These are phyloP conservation scores for Pouteria glomerata DNA, from an alignment of 148 eudicot genomes.

Conservation along the genomic window DNA sequence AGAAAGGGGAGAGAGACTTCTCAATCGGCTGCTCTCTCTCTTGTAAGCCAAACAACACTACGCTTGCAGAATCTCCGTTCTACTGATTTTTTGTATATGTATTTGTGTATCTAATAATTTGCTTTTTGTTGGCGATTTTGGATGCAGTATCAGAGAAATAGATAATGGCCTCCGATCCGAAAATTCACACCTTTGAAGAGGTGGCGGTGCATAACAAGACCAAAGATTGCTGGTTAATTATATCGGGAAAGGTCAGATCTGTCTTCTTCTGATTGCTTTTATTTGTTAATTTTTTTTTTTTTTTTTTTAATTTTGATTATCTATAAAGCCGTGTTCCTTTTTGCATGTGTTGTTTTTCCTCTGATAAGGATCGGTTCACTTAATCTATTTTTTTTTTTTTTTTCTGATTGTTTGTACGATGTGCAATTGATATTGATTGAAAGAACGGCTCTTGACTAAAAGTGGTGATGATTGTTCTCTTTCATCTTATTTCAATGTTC, in stretches of 20 bases:
- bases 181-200: conserved; percentile 48
- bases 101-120: too few relatives aligned
- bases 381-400: neutral
- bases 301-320: neutral
- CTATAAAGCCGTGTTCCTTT: neutral
- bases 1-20: too few relatives aligned
- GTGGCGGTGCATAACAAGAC: conserved; percentile 50
- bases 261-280: neutral
- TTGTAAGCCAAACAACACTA: too few relatives aligned
- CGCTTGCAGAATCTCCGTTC: too few relatives aligned
- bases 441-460: neutral
- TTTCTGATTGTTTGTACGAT: neutral
- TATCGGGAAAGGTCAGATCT: conserved; percentile 55
- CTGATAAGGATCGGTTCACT: neutral
- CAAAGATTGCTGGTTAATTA: conserved; percentile 70
- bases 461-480: neutral
- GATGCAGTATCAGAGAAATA: neutral
- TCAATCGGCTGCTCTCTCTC: too few relatives aligned
- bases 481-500: neutral
- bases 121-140: too few relatives aligned
- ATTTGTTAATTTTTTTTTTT: neutral
- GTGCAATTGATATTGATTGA: neutral
- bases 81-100: too few relatives aligned
- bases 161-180: conserved; percentile 46
- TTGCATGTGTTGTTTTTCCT: neutral